phyloP scores from a whole-genome alignment of 495 filamentous ascomycete species.

The Trichoderma parareesei region DNA sequence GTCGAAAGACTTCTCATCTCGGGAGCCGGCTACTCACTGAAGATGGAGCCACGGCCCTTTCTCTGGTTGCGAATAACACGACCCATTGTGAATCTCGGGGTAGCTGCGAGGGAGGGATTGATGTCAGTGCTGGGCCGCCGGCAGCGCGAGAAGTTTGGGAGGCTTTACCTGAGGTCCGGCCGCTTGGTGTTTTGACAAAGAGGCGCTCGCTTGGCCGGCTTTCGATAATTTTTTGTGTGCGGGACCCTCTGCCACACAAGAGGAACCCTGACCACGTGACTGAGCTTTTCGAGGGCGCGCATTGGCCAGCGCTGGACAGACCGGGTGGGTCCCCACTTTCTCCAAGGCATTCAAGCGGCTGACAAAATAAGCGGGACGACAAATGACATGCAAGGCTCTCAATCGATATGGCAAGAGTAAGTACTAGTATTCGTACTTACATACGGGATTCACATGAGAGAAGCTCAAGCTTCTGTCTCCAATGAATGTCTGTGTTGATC shows the following conservation, averaged over 20 bases:
- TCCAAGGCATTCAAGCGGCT: neutral
- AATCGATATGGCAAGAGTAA: too few relatives aligned
- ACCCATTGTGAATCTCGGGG: conserved; percentile 31
- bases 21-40: conserved; percentile 60
- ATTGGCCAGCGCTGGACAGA: neutral
- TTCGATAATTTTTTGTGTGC: conserved; percentile 13
- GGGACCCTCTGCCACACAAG: conserved; percentile 6
- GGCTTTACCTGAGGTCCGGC: conserved; percentile 11
- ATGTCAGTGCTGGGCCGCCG: conserved; percentile 9
- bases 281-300: neutral
- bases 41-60: conserved; percentile 97
- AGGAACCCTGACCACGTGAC: conserved; percentile 14
- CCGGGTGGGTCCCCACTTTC: neutral
- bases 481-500: too few relatives aligned
- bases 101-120: conserved; percentile 6
- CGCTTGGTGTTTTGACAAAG: conserved; percentile 14
- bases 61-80: conserved; percentile 87
- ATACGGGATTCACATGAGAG: too few relatives aligned
- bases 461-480: too few relatives aligned
- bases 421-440: too few relatives aligned
- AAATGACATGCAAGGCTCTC: too few relatives aligned
- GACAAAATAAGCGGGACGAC: too few relatives aligned
- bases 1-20: neutral
- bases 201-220: conserved; percentile 4
- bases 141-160: neutral